Percentiles rank a stretch among this genome's conserved stretches.
These are phyloP conservation scores for Debaryomyces singareniensis DNA, from an alignment of 1,139 yeast genomes.

Conservation along the genomic window DNA sequence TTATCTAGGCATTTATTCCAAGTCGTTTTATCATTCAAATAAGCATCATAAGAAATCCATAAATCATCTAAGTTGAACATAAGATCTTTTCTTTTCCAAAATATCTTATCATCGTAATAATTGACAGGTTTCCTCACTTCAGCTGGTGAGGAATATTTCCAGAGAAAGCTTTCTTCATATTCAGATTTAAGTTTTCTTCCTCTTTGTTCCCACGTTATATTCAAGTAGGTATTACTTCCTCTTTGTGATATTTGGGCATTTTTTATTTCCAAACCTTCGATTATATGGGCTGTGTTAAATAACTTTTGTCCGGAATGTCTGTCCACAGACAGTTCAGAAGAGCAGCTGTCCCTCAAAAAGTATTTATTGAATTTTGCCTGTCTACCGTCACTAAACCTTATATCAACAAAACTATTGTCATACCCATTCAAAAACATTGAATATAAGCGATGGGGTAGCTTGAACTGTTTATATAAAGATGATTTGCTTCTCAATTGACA, in stretches of 20 bases:
- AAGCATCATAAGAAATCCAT: conserved; percentile 35
- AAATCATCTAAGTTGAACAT: conserved; percentile 13
- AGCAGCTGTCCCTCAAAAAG: conserved; percentile 64
- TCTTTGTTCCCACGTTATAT: conserved; percentile 49
- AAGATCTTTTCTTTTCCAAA: conserved; percentile 32
- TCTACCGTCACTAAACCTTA: conserved; percentile 12
- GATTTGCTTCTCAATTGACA: too few species aligned
- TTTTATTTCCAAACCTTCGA: conserved; percentile 18
- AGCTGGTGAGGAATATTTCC: conserved; percentile 31
- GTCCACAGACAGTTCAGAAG: conserved; percentile 46
- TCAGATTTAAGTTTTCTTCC: conserved; percentile 29
- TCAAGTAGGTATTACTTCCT: conserved; percentile 24
- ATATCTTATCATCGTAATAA: conserved; percentile 27
- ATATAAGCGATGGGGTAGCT: too few species aligned
- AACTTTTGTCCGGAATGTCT: conserved; percentile 53
- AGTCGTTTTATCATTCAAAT: conserved; percentile 27
- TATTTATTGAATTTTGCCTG: conserved; percentile 43
- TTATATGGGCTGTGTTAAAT: conserved; percentile 55
- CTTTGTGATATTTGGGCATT: conserved; percentile 16
- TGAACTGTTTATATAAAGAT: too few species aligned
- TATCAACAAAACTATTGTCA: conserved; percentile 8
- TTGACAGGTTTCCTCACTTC: conserved; percentile 26
- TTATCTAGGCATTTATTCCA: conserved; percentile 38
- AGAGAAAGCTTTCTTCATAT: conserved; percentile 45
- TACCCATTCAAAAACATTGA: too few species aligned